Evolutionary conservation across 73 alveolate species (phyloP), one percentile per base, ranked within the genome.

Genomic region (Blepharisma stoltei): DNA sequence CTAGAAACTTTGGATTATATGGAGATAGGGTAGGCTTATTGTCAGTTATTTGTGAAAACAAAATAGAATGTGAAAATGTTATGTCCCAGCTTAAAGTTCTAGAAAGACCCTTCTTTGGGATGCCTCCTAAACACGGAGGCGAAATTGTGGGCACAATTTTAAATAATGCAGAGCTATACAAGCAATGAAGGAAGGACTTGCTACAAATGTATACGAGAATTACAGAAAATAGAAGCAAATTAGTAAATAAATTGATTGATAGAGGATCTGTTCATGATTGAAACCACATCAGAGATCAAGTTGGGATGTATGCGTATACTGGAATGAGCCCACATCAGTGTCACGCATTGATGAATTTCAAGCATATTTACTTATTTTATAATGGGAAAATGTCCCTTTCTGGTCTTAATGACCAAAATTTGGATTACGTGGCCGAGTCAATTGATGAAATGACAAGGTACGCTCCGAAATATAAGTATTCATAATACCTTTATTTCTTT

Each of bases 1-100:
- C 99, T 45, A 91, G 94, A 91, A 94, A 94, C 92, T 80, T 95
- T 83, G 99, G 99, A 49, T 83, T 95, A 53, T 93, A 94, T 81
- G 99, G 99, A 68, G 93, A 95, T 81, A 84, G 99, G 87, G 87
- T 88, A 37, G 99, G 99, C 9, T 76, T 92, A 55, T 73, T 95
- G 8, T 80, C 95, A 50, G 41, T 92, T 52, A 90, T 95, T 43
- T 78, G 96, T 69, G 79, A 38, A 7, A 18, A 54, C 81, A 68
- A 43, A 94, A 90, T 76, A 81, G 60, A 80, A 78, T 7, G 90
- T 81, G 23, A 86, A 89, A 23, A 43, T 11, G 79, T 69, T 53
- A 70, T 83, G 54, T 81, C 95, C 9, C 83, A 94, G 78, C 71
- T 95, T 69, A 86, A 83, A 67, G 54, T 41, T 71, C 71, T 83